Base-by-base conservation (phyloP, 352 stramenopile species). In the Pythium sp. region DNA sequence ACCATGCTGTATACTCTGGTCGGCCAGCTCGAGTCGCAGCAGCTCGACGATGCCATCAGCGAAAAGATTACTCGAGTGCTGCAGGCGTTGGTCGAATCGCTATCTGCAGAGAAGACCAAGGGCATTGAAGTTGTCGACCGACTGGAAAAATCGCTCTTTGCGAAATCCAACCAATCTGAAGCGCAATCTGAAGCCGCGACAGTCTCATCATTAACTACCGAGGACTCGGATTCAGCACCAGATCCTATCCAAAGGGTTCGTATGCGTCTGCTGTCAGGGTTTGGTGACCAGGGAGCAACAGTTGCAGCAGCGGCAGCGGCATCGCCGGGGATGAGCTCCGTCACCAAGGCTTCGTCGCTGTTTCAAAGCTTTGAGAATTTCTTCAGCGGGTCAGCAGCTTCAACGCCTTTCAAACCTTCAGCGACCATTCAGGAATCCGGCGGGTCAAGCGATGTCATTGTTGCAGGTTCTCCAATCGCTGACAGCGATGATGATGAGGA, bases 1-100 rank as follows among this genome's bases (percentile, higher is more conserved):
- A 46, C 32, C 7, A 46, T 68, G 60, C 53, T 81, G 18, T 62
- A 83, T 24, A 61, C 62, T 1, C 77, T 80, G 8, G 22, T 79
- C 12, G 72, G 64, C 15, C 66, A 71, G 18, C 41, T 71, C 2
- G 64, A 71, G 43, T 62, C 49, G 1, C 53, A 67, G 18, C 55
- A 67, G 3, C 34, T 73, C 3, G 68, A 73, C n/a, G 56, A 59
- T 2, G 57, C 30, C 1, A 82, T 73, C 2, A 73, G 41, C 26
- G 36, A 80, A 20, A 76, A 78, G 55, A 63, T 82, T 9, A 26
- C 75, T 1, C 58, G 55, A 1, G 58, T 82, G 49, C 62, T 82
- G 2, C 53, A 72, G 9, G 65, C 62, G n/a, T 51, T 82, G 0
- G 71, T 74, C 0, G 64, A 46, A 0, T 80, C 76, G 1, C 56